Base-by-base conservation (phyloP, 805 yeast species). In the Lipomyces chichibuensis region DNA sequence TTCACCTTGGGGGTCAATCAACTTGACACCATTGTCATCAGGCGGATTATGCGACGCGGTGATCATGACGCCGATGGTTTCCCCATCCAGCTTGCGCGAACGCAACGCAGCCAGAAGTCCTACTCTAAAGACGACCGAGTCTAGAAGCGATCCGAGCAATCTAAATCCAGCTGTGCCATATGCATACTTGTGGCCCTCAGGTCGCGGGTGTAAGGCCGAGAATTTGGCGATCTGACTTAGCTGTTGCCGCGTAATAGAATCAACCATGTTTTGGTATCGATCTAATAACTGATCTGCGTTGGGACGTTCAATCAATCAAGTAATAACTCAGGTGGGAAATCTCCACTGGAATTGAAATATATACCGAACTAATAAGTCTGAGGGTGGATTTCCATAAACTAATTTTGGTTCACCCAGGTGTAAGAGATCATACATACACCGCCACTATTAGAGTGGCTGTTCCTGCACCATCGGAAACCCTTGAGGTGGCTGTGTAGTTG, bases 151-250 rank as follows among this genome's bases (percentile, higher is more conserved):
- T 1, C 96, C 93, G 59, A 85, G 80, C 80, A 88, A 88, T 66
- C 99, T 85, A 80, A 95, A 95, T 8, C 99, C 99, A 1, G 99
- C 99, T 0, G 99, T 95, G n/a, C 99, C 99, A 74, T 95, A 95
- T 20, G 85, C 79, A 75, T 86, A 88, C 46, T 66, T 72, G 46
- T 78, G 70, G 29, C 73, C 77, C n/a, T 77, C 75, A 0, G 88
- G 86, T 64, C 84, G 85, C 35, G 83, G 83, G 69, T 84, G 83
- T 51, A 72, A 39, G 5, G 71, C 17, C 13, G 71, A 64, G 60
- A 59, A 61, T 46, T 62, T 52, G 62, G 59, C 61, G 58, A 67
- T 60, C 55, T 64, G 60, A 9, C 59, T 33, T 32, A 62, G 60
- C 35, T 62, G 63, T 32, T 59, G 60, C 58, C 14, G 49, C 49